Evolutionary conservation across 2,329 filamentous ascomycete genomes (phyloP).

Genomic region (Immersiporthe knoxdaviesiana): DNA sequence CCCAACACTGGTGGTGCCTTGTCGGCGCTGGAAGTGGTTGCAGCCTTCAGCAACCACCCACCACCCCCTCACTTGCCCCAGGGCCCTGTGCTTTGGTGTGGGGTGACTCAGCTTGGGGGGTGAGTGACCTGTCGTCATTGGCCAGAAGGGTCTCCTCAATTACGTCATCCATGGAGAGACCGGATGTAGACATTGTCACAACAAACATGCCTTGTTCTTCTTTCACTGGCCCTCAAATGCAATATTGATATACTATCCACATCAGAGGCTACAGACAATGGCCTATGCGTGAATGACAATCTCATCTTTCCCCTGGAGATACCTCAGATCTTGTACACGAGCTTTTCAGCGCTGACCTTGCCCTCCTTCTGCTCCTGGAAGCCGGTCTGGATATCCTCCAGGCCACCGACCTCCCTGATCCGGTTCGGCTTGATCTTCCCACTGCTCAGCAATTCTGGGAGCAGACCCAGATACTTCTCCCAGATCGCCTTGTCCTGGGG

Average conservation of each 20-base stretch:
- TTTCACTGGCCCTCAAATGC: not conserved
- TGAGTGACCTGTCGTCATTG: not conserved
- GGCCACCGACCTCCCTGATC: constrained; percentile 35
- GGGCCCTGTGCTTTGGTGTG: not conserved
- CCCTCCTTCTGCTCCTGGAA: constrained; percentile 37
- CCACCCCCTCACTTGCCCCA: not conserved
- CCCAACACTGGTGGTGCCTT: not conserved
- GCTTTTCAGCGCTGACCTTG: constrained; percentile 39
- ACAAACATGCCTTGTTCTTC: no score
- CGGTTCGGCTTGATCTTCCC: constrained; percentile 39
- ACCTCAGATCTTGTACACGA: constrained; percentile 38
- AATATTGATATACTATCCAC: not conserved
- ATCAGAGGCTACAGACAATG: not conserved
- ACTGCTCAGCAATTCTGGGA: constrained; percentile 35
- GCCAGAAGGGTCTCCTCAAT: not conserved
- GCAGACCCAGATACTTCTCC: constrained; percentile 39
- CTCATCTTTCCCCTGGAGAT: no score
- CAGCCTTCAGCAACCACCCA: not conserved
- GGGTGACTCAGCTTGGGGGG: not conserved
- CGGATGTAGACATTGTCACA: not conserved
- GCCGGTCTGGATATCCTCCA: constrained; percentile 36
- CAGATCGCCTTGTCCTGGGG: constrained; percentile 38
- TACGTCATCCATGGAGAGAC: not conserved
- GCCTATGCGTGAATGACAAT: not conserved
- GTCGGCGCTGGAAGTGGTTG: not conserved